Evolutionary conservation across 768 basidiomycete genomes (phyloP), one percentile per base, ranked within the genome.

Genomic region (Hypsizygus marmoreus): DNA sequence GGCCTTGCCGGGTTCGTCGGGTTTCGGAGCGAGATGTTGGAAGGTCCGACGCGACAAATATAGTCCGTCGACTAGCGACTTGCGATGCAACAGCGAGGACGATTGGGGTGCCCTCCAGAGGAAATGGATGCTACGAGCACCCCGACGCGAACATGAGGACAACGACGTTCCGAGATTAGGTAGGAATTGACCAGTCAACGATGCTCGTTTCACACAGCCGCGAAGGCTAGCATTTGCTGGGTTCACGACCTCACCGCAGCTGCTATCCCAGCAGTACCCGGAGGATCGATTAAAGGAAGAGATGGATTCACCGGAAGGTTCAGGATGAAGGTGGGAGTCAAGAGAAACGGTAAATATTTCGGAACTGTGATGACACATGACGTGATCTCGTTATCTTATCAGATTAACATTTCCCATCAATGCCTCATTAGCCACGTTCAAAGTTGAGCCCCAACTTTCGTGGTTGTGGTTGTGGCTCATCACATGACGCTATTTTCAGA

Each of bases 61-160:
- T 46, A 19, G 26, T 12, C 25, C 6, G n/a, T 19, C 9, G 25
- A 28, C 13, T 30, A 23, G n/a, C 23, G 39, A 24, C 17, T 41
- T 39, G 43, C 29, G 32, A 13, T 8, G 31, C 13, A 6, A 32
- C 20, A 8, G 2, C 12, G 31, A 19, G 10, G 10, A 6, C 12
- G n/a, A 23, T n/a, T 12, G 25, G 26, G 29, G 23, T 17, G 24
- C 13, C 29, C 11, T 44, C 35, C 22, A 17, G 47, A 29, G 10
- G 17, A 47, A 24, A 32, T 55, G 42, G 3, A 45, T 17, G 35
- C 25, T 26, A 31, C 42, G 47, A 2, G 29, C 14, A 17, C 31
- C 34, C n/a, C 40, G 40, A 20, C 50, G 50, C 12, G 40, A 43
- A 47, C 44, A 33, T n/a, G 36, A 30, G 4, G 45, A 93, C n/a